Base-by-base conservation (phyloP, 2,329 filamentous ascomycete genomes). In the Gnomoniopsis smithogilvyi region DNA sequence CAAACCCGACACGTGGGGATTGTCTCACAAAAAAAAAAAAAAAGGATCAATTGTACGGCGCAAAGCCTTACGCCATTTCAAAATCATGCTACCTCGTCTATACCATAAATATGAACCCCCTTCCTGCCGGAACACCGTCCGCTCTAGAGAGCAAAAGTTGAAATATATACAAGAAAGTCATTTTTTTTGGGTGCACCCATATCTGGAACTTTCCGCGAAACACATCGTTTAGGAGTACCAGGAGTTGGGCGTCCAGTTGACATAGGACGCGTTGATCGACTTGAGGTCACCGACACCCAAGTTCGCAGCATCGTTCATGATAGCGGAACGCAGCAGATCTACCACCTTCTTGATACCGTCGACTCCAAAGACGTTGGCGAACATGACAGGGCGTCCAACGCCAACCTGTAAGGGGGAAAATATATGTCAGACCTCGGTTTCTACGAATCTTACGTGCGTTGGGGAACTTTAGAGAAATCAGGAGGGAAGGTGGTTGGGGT, bases 311-410 rank as follows among this genome's bases (percentile, higher is more conserved):
- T 78, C 76, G 56, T 76, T 70, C 36, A 71, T 67, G 56, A 84
- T 69, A 72, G 83, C 81, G 58, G 75, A 71, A 72, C 79, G 81
- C 64, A 84, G 68, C 12, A 84, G 72, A 10, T 68, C 47, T 49
- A 76, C 70, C 33, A 69, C 75, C 68, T 73, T 75, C 65, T 74
- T 68, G 2, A 84, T 77, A 48, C 81, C 81, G 8, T 76, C 74
- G 50, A 72, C 68, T 6, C 81, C 81, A 61, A 75, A 84, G 49
- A 80, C 67, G 68, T 83, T 83, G 62, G 78, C 71, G 65, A 74
- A 83, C 79, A 83, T 81, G 62, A 79, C 76, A 11, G 79, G 75
- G 0, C 81, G 69, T 17, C 80, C 81, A 0, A 84, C 62, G 15
- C 80, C 73, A 1, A 58, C 46, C 46, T 48, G 21, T 48, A 14